A percentile compares a stretch with the other conserved stretches of the same genome.
Evolutionary conservation across 192 early-diverging fungal species (phyloP).

Genomic region (Phycomyces blakesleeanus): DNA sequence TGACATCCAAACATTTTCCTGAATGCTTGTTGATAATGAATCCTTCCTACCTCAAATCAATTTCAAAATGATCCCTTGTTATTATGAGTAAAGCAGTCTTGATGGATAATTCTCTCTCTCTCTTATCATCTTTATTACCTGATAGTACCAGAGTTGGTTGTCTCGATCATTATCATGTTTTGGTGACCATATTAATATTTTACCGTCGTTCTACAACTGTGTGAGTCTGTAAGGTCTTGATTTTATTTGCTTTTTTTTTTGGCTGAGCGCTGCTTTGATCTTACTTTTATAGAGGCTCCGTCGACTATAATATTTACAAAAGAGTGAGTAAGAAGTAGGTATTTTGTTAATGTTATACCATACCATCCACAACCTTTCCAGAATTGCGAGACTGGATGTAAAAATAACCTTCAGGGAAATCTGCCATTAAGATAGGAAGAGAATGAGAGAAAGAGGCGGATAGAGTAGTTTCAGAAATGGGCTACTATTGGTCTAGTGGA

Average conservation of each 20-base stretch:
- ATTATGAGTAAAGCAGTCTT: background rate
- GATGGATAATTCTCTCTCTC: background rate
- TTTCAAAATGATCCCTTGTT: background rate
- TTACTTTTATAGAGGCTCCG: slow-evolving; percentile 29
- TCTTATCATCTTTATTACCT: slow-evolving; percentile 5
- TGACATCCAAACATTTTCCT: slow-evolving; percentile 24
- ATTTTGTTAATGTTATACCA: background rate
- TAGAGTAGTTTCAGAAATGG: background rate
- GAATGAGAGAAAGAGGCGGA: too few relatives aligned
- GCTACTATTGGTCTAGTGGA: background rate
- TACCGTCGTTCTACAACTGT: slow-evolving; percentile 22
- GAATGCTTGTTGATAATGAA: slow-evolving; percentile 29
- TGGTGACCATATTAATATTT: slow-evolving; percentile 31
- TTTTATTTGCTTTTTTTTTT: too few relatives aligned
- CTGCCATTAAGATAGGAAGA: slow-evolving; percentile 10
- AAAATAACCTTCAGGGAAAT: slow-evolving; percentile 34
- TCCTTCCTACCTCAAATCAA: slow-evolving; percentile 15
- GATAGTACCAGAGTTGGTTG: slow-evolving; percentile 31
- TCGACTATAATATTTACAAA: slow-evolving; percentile 13
- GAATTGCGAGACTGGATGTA: slow-evolving; percentile 31
- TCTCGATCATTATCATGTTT: slow-evolving; percentile 30
- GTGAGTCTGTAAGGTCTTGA: too few relatives aligned
- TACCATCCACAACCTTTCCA: slow-evolving; percentile 31
- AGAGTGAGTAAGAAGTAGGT: background rate
- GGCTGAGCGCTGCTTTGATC: background rate